phyloP scores from a whole-genome alignment of 345 rosid species.

The Streptanthus diversifolius region DNA sequence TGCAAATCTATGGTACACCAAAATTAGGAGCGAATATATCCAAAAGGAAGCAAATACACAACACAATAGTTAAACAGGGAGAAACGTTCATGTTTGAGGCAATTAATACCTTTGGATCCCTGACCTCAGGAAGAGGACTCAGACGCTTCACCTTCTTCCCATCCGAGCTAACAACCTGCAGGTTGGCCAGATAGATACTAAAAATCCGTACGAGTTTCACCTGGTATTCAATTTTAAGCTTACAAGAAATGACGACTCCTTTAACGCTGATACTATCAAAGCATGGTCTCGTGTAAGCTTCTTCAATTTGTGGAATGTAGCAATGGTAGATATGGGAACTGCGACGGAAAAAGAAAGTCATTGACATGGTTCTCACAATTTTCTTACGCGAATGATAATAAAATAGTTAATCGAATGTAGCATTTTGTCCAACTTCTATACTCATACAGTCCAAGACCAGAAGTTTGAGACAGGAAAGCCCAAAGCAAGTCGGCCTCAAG shows the following conservation, averaged over 20 bases:
- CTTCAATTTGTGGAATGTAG: conserved; percentile 76
- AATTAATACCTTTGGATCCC: conserved; percentile 71
- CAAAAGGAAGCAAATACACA: neutral
- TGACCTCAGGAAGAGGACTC: conserved; percentile 51
- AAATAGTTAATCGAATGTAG: neutral
- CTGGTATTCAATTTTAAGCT: conserved; percentile 16
- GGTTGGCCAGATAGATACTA: conserved; percentile 11
- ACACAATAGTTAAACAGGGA: neutral
- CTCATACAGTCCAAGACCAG: neutral
- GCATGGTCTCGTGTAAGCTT: conserved; percentile 59
- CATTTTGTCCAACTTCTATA: neutral
- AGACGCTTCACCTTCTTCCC: conserved; percentile 87
- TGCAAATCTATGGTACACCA: conserved; percentile 48
- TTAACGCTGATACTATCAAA: conserved; percentile 53
- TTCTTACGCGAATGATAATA: neutral
- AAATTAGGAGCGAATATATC: conserved; percentile 25
- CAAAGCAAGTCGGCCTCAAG: neutral
- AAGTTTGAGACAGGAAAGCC: conserved; percentile 41
- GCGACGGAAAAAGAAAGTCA: conserved; percentile 29
- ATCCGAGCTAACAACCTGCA: conserved; percentile 69
- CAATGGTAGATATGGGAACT: conserved; percentile 75
- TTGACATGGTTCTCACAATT: neutral
- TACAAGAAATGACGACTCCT: conserved; percentile 78
- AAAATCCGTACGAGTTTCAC: neutral
- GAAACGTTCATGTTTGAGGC: conserved; percentile 5